Base-by-base conservation (phyloP, 116 monocot species). In the Iris pallida region DNA sequence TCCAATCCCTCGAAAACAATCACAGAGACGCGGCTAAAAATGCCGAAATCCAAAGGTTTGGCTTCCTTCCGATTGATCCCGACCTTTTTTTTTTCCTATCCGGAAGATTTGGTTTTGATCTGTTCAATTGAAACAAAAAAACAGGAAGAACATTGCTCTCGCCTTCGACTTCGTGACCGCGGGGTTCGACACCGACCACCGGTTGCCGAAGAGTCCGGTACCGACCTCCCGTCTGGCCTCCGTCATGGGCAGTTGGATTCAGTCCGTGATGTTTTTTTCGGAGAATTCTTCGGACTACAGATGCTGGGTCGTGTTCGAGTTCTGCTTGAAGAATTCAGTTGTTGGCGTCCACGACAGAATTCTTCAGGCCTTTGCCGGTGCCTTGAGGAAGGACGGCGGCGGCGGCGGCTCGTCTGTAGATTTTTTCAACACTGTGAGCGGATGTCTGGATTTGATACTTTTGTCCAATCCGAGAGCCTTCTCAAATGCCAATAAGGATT, bases 71-170 rank as follows among this genome's bases (percentile, higher is more conserved):
- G 13, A 7, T 9, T 51, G 49, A 51, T 9, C 13, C 13, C 11
- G 11, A 51, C 49, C 49, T 9, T 51, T 51, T 51, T 51, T 5
- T 48, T 6, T 48, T 48, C 7, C 11, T 51, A 4, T 9, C 13
- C 11, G 11, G 1, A 51, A 7, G 0, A 51, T 9, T 7, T 13
- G 13, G 4, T 51, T 13, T 7, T 51, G 49, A 9, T 9, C 4
- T 51, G 49, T 7, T 13, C 49, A 9, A 51, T 1, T 51, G 49
- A 51, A 51, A n/a, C n/a, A n/a, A 9, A 51, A 51, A 7, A 51
- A 51, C 82, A 94, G 94, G 69, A 94, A 94, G 76, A 30, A 30
- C 30, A 75, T 94, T 45, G 85, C 83, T 42, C 75, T 82, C 18
- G 78, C 81, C 12, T 83, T 79, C 53, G 74, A 90, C 46, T 94